phyloP scores from a whole-genome alignment of 805 yeast species.

The Yarrowia sp. region DNA sequence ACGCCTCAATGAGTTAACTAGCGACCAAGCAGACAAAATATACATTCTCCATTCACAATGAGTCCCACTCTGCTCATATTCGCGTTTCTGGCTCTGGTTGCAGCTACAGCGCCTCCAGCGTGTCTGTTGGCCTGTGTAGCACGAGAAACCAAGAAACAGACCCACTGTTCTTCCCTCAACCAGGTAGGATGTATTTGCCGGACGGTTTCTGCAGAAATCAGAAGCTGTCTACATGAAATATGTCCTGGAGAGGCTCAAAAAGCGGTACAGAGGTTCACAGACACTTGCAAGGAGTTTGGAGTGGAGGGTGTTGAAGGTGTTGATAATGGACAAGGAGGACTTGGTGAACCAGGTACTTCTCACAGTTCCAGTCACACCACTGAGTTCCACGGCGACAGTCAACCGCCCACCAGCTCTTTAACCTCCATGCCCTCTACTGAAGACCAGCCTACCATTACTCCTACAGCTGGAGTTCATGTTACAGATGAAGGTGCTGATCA shows the following conservation, averaged over 20 bases:
- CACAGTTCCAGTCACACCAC: no score
- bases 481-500: no score
- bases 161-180: background rate
- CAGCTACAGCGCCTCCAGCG: slow-evolving; percentile 5
- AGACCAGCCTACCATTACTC: background rate
- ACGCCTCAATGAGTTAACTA: slow-evolving; percentile 8
- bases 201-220: background rate
- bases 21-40: background rate
- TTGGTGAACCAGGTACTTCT: no score
- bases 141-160: background rate
- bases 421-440: background rate
- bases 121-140: slow-evolving; percentile 18
- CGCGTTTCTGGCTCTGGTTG: background rate
- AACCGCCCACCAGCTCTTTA: background rate
- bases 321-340: no score
- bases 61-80: background rate
- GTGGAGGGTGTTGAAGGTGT: background rate
- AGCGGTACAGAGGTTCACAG: background rate
- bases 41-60: background rate
- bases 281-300: slow-evolving; percentile 8
- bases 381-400: background rate
- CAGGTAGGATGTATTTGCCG: slow-evolving; percentile 8
- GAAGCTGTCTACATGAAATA: background rate
- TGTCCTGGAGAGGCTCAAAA: background rate
- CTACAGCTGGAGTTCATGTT: background rate